A percentile compares a stretch with the other conserved stretches of the same genome.
Evolutionary conservation across 2,329 filamentous ascomycete genomes (phyloP).

Genomic region (Alternaria ventricosa): DNA sequence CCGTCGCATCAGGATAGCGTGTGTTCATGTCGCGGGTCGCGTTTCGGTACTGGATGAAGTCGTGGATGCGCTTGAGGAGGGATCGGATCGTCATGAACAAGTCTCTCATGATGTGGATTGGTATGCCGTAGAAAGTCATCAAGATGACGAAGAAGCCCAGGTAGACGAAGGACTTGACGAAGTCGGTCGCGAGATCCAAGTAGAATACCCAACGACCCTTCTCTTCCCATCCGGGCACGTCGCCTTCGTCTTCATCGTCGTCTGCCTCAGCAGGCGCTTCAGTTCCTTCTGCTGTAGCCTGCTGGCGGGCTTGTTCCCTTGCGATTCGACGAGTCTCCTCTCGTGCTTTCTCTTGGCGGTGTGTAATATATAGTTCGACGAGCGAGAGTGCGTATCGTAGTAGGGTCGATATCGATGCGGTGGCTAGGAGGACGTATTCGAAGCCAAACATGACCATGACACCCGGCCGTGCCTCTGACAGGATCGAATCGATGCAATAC

Average conservation of each 20-base stretch:
- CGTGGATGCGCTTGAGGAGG: slow-evolving; percentile 86
- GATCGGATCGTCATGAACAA: slow-evolving; percentile 92
- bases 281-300: slow-evolving; percentile 49
- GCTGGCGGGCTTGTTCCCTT: slow-evolving; percentile 73
- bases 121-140: slow-evolving; percentile 90
- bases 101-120: slow-evolving; percentile 95
- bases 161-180: slow-evolving; percentile 89
- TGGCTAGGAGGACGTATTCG: slow-evolving; percentile 87
- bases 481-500: slow-evolving; percentile 82
- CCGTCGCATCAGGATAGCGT: slow-evolving; percentile 86
- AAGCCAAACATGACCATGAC: slow-evolving; percentile 99
- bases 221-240: slow-evolving; percentile 94
- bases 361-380: slow-evolving; percentile 76
- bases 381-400: slow-evolving; percentile 80
- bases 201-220: slow-evolving; percentile 93
- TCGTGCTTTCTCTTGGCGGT: slow-evolving; percentile 73
- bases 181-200: slow-evolving; percentile 85
- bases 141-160: slow-evolving; percentile 92
- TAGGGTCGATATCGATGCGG: slow-evolving; percentile 80
- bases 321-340: slow-evolving; percentile 49
- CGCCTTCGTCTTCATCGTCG: slow-evolving; percentile 88
- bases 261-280: slow-evolving; percentile 55
- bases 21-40: slow-evolving; percentile 94
- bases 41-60: slow-evolving; percentile 87
- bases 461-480: slow-evolving; percentile 86